Evolutionary conservation across 371 early-diverging fungal species (phyloP).

Genomic region (Rhizopus stolonifer): DNA sequence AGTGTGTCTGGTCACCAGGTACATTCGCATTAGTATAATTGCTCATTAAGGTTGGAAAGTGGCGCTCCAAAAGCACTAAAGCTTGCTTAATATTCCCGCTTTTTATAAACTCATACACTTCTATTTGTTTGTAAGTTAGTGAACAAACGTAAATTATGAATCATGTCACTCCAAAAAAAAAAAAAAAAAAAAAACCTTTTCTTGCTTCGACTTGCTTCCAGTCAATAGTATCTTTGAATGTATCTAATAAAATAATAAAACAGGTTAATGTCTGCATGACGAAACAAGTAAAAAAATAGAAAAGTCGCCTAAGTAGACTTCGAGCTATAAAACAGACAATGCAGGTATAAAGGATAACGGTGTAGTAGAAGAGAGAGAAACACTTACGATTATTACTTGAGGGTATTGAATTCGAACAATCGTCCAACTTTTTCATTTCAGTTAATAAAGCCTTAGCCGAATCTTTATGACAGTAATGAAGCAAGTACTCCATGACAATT

Average conservation of each 20-base stretch:
- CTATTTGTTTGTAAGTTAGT: not conserved
- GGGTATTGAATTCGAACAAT: slow-evolving; percentile 5
- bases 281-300: too few relatives aligned
- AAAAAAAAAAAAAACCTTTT: slow-evolving; percentile 1
- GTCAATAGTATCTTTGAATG: slow-evolving; percentile 6
- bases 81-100: slow-evolving; percentile 18
- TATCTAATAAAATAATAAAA: not conserved
- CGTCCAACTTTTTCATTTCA: slow-evolving; percentile 11
- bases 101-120: slow-evolving; percentile 12
- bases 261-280: too few relatives aligned
- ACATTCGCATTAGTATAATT: not conserved
- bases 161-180: not conserved
- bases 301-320: too few relatives aligned
- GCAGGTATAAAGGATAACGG: too few relatives aligned
- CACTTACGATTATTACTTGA: not conserved
- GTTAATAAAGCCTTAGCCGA: slow-evolving; percentile 19
- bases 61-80: slow-evolving; percentile 9
- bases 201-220: slow-evolving; percentile 16
- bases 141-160: too few relatives aligned
- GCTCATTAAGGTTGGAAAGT: slow-evolving; percentile 13
- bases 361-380: too few relatives aligned
- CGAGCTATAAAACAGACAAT: too few relatives aligned
- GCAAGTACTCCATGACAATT: slow-evolving; percentile 25
- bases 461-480: slow-evolving; percentile 25
- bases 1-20: not conserved